phyloP scores from a whole-genome alignment of 2,329 filamentous ascomycete genomes.

The Xylaria sp. region DNA sequence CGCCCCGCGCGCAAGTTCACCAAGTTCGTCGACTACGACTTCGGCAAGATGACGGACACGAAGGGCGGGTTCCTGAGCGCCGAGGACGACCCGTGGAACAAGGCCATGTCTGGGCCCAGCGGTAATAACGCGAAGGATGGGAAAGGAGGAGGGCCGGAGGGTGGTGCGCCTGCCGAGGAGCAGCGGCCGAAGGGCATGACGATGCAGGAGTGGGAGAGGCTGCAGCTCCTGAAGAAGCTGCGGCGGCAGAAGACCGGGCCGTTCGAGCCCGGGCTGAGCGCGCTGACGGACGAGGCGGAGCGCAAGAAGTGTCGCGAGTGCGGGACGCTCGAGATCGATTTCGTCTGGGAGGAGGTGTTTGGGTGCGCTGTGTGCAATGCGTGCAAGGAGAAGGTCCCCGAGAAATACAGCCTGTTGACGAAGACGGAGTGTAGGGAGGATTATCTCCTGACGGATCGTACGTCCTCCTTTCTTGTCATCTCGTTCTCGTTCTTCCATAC shows the following conservation, averaged over 20 bases:
- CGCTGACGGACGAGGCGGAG: conserved; percentile 70
- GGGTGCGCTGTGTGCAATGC: conserved; percentile 76
- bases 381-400: conserved; percentile 90
- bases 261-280: conserved; percentile 89
- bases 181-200: conserved; percentile 89
- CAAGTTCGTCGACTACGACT: conserved; percentile 97
- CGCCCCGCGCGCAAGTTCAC: conserved; percentile 87
- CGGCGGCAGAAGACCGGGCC: conserved; percentile 80
- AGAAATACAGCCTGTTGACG: conserved; percentile 94
- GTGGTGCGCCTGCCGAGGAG: conserved; percentile 53
- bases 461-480: conserved; percentile 52
- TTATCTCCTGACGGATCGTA: conserved; percentile 91
- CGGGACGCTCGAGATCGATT: conserved; percentile 86
- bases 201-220: conserved; percentile 87
- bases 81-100: conserved; percentile 92
- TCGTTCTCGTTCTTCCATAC: not conserved
- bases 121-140: conserved; percentile 30
- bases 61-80: conserved; percentile 94
- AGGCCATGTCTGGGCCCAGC: conserved; percentile 70
- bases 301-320: conserved; percentile 88
- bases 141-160: conserved; percentile 44
- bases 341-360: conserved; percentile 92
- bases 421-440: conserved; percentile 98
- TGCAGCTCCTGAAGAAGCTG: conserved; percentile 79
- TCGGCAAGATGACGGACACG: conserved; percentile 97